Evolutionary conservation across 768 basidiomycete species (phyloP).

Genomic region (Paxillus rubicundulus): DNA sequence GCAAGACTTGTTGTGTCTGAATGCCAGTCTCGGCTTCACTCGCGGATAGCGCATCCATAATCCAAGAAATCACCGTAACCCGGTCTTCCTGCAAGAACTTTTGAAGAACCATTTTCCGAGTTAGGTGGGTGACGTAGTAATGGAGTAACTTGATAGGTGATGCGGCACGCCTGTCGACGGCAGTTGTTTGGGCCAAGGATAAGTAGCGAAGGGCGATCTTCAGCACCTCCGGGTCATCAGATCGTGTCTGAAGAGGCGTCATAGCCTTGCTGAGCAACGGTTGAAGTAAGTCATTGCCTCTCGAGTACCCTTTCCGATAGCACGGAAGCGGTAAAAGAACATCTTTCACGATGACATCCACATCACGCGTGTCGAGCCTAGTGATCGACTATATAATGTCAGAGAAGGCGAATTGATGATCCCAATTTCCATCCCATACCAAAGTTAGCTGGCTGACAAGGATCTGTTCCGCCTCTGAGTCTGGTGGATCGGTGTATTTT

Average conservation of each 20-base stretch:
- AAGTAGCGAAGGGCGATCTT: constrained; percentile 42
- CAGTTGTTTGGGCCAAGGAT: constrained; percentile 44
- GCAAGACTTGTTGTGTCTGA: constrained; percentile 27
- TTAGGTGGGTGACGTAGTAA: constrained; percentile 47
- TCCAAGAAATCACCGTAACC: constrained; percentile 42
- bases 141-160: constrained; percentile 47
- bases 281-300: constrained; percentile 41
- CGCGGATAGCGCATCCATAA: constrained; percentile 44
- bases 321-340: constrained; percentile 51
- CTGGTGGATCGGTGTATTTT: constrained; percentile 40
- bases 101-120: constrained; percentile 46
- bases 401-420: constrained; percentile 1
- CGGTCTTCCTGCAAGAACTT: constrained; percentile 44
- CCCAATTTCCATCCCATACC: constrained; percentile 36
- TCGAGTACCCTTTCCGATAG: constrained; percentile 36
- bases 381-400: constrained; percentile 44
- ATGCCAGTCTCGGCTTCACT: constrained; percentile 32
- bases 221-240: constrained; percentile 32
- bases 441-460: constrained; percentile 47
- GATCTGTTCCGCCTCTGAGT: constrained; percentile 45
- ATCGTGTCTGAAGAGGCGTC: constrained; percentile 31
- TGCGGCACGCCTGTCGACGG: constrained; percentile 40
- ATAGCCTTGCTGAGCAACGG: constrained; percentile 38
- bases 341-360: constrained; percentile 49
- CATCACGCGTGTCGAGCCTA: constrained; percentile 40